phyloP scores from a whole-genome alignment of 495 filamentous ascomycete species.

The Xylona heveae region DNA sequence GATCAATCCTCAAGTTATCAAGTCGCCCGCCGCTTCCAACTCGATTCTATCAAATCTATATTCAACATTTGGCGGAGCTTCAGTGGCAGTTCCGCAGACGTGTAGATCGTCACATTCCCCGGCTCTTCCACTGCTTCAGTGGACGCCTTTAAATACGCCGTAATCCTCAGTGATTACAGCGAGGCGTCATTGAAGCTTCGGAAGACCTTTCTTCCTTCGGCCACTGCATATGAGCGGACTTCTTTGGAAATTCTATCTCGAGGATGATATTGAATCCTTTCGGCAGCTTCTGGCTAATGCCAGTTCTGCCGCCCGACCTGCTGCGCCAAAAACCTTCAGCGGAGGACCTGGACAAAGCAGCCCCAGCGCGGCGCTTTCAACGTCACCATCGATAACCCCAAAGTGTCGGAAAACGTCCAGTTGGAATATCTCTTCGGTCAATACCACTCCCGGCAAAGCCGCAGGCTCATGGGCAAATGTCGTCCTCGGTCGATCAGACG shows the following conservation, averaged over 20 bases:
- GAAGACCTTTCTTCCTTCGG: constrained; percentile 24
- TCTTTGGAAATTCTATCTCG: constrained; percentile 87
- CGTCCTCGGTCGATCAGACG: constrained; percentile 39
- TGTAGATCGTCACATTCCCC: too few species aligned
- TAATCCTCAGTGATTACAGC: constrained; percentile 60
- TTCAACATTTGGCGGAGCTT: too few species aligned
- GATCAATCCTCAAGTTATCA: too few species aligned
- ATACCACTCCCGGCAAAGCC: constrained; percentile 10
- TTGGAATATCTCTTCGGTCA: too few species aligned
- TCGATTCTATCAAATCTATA: too few species aligned
- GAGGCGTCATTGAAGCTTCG: constrained; percentile 57
- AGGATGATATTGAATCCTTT: constrained; percentile 90
- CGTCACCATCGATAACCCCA: constrained; percentile 22
- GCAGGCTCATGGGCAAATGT: not conserved
- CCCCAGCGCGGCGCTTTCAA: constrained; percentile 15
- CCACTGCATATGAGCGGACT: constrained; percentile 74
- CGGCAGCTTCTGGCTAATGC: constrained; percentile 55
- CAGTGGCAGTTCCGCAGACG: too few species aligned
- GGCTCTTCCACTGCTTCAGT: too few species aligned
- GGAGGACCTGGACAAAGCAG: constrained; percentile 5
- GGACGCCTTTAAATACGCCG: constrained; percentile 72
- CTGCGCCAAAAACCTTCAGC: constrained; percentile 20
- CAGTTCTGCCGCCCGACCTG: constrained; percentile 23
- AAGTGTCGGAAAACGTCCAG: constrained; percentile 20
- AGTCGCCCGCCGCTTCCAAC: too few species aligned